A percentile compares a stretch with the other conserved stretches of the same genome.
These are phyloP conservation scores for Spiromastix sp. DNA, from an alignment of 2,329 filamentous ascomycete genomes.

Conservation along the genomic window DNA sequence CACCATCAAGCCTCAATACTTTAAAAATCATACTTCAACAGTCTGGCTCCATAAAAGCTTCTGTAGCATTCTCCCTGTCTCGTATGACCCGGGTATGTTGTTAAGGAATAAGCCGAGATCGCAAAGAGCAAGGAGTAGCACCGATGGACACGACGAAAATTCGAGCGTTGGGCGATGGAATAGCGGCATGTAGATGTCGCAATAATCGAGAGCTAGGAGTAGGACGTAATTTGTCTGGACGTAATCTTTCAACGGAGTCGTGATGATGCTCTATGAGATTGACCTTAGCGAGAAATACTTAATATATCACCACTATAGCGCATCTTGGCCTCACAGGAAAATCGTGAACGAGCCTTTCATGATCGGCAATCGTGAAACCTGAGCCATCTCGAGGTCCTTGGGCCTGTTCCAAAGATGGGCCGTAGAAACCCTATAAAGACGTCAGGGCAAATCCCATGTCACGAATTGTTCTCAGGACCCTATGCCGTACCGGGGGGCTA, in stretches of 20 bases:
- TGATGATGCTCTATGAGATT: constrained; percentile 6
- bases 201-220: constrained; percentile 12
- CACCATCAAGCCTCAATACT: background rate
- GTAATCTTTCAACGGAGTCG: constrained; percentile 8
- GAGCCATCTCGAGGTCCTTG: background rate
- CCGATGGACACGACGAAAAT: constrained; percentile 7
- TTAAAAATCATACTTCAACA: constrained; percentile 9
- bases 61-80: constrained; percentile 10
- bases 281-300: constrained; percentile 1
- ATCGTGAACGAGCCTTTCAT: constrained; percentile 10
- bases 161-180: constrained; percentile 15
- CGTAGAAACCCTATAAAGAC: constrained; percentile 6
- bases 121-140: constrained; percentile 12
- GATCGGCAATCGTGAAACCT: constrained; percentile 7
- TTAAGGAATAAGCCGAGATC: constrained; percentile 11
- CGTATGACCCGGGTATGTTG: constrained; percentile 5
- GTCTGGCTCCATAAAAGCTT: constrained; percentile 10
- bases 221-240: constrained; percentile 8
- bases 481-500: constrained; percentile 1
- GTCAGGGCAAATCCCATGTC: constrained; percentile 1
- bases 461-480: too few species aligned
- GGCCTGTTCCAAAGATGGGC: constrained; percentile 3
- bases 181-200: constrained; percentile 13
- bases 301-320: background rate
- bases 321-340: constrained; percentile 6